Conservation (phyloP, 176 grass and related monocot genomes). For the Alloteropsis semialata region DNA sequence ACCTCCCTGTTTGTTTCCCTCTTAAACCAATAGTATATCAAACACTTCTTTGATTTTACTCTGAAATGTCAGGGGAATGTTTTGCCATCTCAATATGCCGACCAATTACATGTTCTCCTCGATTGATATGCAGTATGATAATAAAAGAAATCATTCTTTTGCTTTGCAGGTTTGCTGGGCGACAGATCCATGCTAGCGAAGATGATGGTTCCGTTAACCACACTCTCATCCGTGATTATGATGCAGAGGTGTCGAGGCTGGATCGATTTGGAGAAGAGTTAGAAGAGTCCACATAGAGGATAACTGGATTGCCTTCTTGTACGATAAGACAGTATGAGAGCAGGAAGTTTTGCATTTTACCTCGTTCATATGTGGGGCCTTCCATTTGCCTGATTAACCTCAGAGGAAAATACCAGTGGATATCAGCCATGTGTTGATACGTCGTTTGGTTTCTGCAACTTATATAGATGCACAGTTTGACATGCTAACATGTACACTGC, state of each 20-base stretch:
- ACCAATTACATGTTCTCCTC: too few species aligned
- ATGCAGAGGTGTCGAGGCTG: too few species aligned
- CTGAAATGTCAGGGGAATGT: not conserved
- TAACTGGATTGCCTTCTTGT: not conserved
- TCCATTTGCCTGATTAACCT: not conserved
- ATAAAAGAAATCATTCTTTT: too few species aligned
- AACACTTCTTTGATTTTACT: not conserved
- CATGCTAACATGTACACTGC: slow-evolving; percentile 22
- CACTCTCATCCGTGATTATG: too few species aligned
- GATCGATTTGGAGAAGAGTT: too few species aligned
- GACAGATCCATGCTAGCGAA: too few species aligned
- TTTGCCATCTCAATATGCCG: too few species aligned
- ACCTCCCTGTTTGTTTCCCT: not conserved
- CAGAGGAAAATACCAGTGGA: not conserved
- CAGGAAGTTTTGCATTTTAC: not conserved
- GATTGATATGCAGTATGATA: too few species aligned
- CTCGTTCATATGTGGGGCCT: not conserved
- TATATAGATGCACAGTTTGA: not conserved
- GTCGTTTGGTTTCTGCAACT: not conserved
- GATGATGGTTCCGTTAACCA: too few species aligned
- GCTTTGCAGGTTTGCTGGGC: too few species aligned
- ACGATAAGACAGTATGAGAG: not conserved
- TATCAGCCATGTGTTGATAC: not conserved
- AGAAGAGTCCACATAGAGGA: too few species aligned
- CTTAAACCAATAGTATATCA: not conserved